A percentile compares a stretch with the other conserved stretches of the same genome.
Evolutionary conservation across 441 rosid genomes (phyloP).

Genomic region (Arabidopsis lyrata): DNA sequence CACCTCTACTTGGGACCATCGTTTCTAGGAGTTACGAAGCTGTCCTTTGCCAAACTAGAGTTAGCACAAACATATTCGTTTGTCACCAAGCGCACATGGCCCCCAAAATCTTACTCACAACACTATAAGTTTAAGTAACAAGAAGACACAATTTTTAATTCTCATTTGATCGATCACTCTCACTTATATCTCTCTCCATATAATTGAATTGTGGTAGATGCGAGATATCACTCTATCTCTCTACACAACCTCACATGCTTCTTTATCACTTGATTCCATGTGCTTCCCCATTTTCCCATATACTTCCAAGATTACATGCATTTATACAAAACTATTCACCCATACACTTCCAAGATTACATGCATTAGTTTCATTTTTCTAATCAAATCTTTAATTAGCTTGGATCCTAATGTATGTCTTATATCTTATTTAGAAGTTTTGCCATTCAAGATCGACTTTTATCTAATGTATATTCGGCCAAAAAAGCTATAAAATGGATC

Average conservation of each 20-base stretch:
- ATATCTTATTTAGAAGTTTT: constrained; percentile 7
- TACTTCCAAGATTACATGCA: constrained; percentile 39
- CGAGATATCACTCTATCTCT: constrained; percentile 42
- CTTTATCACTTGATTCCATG: constrained; percentile 46
- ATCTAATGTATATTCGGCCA: background rate
- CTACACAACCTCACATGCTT: constrained; percentile 48
- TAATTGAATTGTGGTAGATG: constrained; percentile 47
- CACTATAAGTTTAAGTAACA: constrained; percentile 26
- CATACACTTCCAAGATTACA: constrained; percentile 36
- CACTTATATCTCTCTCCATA: constrained; percentile 43
- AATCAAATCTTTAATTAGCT: constrained; percentile 17
- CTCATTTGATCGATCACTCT: constrained; percentile 43
- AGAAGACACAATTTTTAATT: constrained; percentile 36
- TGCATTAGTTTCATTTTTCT: constrained; percentile 20
- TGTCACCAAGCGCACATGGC: constrained; percentile 34
- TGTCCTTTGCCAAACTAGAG: constrained; percentile 19
- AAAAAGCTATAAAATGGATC: background rate
- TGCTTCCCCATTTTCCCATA: constrained; percentile 35
- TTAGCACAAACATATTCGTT: constrained; percentile 16
- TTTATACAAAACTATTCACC: constrained; percentile 16
- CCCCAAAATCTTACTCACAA: constrained; percentile 39
- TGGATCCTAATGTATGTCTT: constrained; percentile 34
- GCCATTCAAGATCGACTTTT: constrained; percentile 7
- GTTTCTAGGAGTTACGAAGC: background rate
- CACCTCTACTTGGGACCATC: constrained; percentile 9